A percentile compares a stretch with the other conserved stretches of the same genome.
Conservation (phyloP, 345 rosid genomes). For the Streptanthus diversifolius region DNA sequence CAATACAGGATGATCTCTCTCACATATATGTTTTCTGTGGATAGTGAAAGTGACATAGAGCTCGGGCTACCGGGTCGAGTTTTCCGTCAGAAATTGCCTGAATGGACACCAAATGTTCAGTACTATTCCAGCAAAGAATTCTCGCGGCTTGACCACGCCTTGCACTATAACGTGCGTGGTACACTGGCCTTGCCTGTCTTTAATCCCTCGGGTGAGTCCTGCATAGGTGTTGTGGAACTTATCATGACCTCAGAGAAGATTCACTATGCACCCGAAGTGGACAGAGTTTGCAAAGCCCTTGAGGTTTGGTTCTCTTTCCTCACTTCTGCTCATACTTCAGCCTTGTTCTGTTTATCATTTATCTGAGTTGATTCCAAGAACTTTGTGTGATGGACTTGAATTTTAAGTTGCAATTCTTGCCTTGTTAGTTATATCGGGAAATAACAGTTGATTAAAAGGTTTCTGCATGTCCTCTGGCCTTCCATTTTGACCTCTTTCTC, state of each 20-base stretch:
- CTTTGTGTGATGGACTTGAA: not conserved
- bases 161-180: slow-evolving; percentile 68
- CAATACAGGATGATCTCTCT: slow-evolving; percentile 88
- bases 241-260: slow-evolving; percentile 85
- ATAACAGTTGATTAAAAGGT: not conserved
- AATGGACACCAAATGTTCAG: slow-evolving; percentile 94
- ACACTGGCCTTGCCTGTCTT: slow-evolving; percentile 88
- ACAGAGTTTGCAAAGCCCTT: slow-evolving; percentile 96
- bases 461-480: not conserved
- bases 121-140: slow-evolving; percentile 82
- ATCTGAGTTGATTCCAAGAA: not conserved
- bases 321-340: not conserved
- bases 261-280: slow-evolving; percentile 85
- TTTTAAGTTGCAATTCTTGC: not conserved
- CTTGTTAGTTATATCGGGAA: not conserved
- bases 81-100: slow-evolving; percentile 75
- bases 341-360: not conserved
- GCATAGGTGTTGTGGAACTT: slow-evolving; percentile 88
- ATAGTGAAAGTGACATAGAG: slow-evolving; percentile 63
- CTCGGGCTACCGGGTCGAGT: slow-evolving; percentile 97
- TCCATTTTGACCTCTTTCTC: not conserved
- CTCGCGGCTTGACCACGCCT: slow-evolving; percentile 75
- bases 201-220: slow-evolving; percentile 66
- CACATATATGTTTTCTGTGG: slow-evolving; percentile 74
- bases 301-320: slow-evolving; percentile 60